phyloP scores from a whole-genome alignment of 169 alveolate genomes.

The Eimeria sp. region DNA sequence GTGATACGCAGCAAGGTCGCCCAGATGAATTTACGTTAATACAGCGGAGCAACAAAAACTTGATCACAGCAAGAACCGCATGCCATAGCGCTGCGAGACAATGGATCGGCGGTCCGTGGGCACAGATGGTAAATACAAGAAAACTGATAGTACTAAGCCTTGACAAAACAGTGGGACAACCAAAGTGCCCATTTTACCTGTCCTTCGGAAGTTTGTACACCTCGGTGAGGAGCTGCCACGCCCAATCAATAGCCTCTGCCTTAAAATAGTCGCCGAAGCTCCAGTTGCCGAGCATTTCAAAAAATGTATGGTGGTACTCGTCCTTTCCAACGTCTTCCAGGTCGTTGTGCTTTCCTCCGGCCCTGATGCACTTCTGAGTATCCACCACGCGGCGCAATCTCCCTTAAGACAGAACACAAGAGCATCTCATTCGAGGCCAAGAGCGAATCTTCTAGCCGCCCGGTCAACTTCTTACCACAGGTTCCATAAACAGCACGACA shows the following conservation, averaged over 20 bases:
- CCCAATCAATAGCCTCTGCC: slow-evolving; percentile 96
- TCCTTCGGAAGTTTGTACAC: slow-evolving; percentile 91
- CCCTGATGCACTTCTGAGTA: slow-evolving; percentile 98
- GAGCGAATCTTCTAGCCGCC: background rate
- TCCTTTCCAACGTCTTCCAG: slow-evolving; percentile 98
- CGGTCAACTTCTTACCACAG: background rate
- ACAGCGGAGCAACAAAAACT: background rate
- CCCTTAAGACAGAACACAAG: slow-evolving; percentile 2
- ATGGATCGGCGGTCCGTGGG: background rate
- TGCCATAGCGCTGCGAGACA: background rate
- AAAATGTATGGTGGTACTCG: slow-evolving; percentile 97
- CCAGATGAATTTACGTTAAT: background rate
- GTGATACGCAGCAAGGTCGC: background rate
- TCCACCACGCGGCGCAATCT: slow-evolving; percentile 94
- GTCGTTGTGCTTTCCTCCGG: slow-evolving; percentile 94
- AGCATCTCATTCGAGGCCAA: background rate
- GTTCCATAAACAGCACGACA: background rate
- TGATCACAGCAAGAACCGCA: background rate
- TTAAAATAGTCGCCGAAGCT: slow-evolving; percentile 98
- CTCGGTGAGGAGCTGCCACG: slow-evolving; percentile 95
- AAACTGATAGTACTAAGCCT: background rate
- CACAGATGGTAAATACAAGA: background rate
- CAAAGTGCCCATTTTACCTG: slow-evolving; percentile 62
- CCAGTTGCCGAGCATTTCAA: slow-evolving; percentile 99
- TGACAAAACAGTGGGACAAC: background rate